Evolutionary conservation across 345 rosid species (phyloP).

Genomic region (Syzygium oleosum): DNA sequence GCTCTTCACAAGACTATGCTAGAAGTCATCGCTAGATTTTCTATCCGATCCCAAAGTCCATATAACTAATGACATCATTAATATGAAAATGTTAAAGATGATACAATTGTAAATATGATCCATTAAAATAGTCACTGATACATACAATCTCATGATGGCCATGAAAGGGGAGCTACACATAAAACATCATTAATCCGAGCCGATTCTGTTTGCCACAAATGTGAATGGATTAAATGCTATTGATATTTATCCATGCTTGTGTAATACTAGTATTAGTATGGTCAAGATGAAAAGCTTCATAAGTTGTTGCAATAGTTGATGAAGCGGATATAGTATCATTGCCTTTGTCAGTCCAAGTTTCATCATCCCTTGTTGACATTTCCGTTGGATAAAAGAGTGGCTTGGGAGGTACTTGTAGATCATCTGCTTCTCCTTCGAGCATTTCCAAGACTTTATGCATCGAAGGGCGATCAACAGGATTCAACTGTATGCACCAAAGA

Average conservation of each 20-base stretch:
- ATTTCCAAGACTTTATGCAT: not conserved
- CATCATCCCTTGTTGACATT: not conserved
- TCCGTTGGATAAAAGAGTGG: not conserved
- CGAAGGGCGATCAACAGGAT: not conserved
- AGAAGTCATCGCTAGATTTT: no score
- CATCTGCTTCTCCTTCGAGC: not conserved
- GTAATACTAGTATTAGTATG: not conserved
- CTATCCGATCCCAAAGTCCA: no score
- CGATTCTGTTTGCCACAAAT: not conserved
- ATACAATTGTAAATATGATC: no score
- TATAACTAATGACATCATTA: no score
- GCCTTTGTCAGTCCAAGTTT: not conserved
- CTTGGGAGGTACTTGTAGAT: not conserved
- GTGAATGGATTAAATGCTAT: not conserved
- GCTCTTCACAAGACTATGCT: fast-evolving
- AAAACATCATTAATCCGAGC: not conserved
- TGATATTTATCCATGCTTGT: not conserved
- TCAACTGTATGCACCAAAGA: not conserved
- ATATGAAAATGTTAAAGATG: no score
- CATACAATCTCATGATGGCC: not conserved
- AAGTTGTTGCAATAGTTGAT: not conserved
- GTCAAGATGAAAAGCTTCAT: not conserved
- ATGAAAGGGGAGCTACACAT: not conserved
- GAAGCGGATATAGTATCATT: not conserved
- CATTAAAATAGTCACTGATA: not conserved